Evolutionary conservation across 148 eudicot genomes (phyloP).

Genomic region (Rhododendron kiyosumense): DNA sequence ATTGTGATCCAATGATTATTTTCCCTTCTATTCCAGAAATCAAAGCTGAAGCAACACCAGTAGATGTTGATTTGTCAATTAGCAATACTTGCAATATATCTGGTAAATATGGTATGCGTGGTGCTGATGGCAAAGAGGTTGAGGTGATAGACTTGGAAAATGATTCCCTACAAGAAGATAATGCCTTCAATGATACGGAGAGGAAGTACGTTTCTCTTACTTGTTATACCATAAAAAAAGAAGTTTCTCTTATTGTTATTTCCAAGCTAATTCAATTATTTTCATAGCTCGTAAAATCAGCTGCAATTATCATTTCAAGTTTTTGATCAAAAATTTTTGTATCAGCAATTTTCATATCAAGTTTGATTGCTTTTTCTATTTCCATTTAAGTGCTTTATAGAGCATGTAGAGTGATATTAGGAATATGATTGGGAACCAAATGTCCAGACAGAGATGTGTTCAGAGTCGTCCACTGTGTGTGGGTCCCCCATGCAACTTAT

Average conservation of each 20-base stretch:
- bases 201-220: slow-evolving; percentile 42
- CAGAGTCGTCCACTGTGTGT: neutral
- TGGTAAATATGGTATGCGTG: slow-evolving; percentile 36
- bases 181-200: slow-evolving; percentile 30
- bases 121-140: slow-evolving; percentile 49
- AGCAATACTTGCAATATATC: slow-evolving; percentile 39
- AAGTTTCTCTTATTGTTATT: neutral
- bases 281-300: neutral
- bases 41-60: slow-evolving; percentile 29
- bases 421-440: neutral
- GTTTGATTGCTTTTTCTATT: neutral
- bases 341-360: neutral
- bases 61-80: slow-evolving; percentile 69
- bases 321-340: neutral
- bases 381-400: neutral
- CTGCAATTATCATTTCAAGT: neutral
- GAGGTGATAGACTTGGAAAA: slow-evolving; percentile 93
- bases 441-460: neutral
- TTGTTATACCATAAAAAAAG: neutral
- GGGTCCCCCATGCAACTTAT: neutral
- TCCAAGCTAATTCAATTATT: neutral
- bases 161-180: slow-evolving; percentile 49
- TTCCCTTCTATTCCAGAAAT: slow-evolving; percentile 44
- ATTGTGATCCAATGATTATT: slow-evolving; percentile 26
- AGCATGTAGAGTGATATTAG: neutral